Conservation (phyloP, 2,329 filamentous ascomycete genomes). For the Endoconidiophora polonica region DNA sequence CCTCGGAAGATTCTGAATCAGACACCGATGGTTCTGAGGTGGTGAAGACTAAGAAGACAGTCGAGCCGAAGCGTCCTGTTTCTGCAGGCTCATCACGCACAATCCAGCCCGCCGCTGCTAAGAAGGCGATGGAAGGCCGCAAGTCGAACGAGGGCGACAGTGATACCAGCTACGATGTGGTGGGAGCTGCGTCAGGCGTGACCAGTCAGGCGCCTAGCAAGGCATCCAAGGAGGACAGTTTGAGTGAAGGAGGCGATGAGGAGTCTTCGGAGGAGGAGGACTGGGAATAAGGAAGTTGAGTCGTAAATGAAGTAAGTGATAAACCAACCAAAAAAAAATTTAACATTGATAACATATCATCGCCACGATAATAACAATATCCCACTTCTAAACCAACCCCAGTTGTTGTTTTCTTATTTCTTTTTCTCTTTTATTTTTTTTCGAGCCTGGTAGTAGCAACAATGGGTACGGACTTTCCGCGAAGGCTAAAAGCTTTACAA, state of each 20-base stretch:
- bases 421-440: neutral
- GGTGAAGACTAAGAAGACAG: conserved; percentile 17
- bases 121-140: conserved; percentile 44
- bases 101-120: conserved; percentile 37
- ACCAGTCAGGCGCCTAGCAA: conserved; percentile 57
- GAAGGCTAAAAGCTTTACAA: no score
- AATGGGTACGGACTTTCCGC: no score
- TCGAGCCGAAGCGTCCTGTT: conserved; percentile 24
- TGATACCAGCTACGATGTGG: conserved; percentile 89
- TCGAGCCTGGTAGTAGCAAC: neutral
- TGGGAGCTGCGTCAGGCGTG: conserved; percentile 58
- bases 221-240: conserved; percentile 34
- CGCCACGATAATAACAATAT: no score
- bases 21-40: conserved; percentile 2
- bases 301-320: no score
- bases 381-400: no score
- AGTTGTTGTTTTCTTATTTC: neutral
- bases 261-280: conserved; percentile 43
- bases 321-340: no score
- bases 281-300: conserved; percentile 43
- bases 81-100: conserved; percentile 44
- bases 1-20: conserved; percentile 22
- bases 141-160: conserved; percentile 80
- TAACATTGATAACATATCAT: no score
- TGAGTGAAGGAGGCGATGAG: conserved; percentile 37